A percentile compares a stretch with the other conserved stretches of the same genome.
Evolutionary conservation across 2,329 filamentous ascomycete species (phyloP).

Genomic region (Cladophialophora chaetospira): DNA sequence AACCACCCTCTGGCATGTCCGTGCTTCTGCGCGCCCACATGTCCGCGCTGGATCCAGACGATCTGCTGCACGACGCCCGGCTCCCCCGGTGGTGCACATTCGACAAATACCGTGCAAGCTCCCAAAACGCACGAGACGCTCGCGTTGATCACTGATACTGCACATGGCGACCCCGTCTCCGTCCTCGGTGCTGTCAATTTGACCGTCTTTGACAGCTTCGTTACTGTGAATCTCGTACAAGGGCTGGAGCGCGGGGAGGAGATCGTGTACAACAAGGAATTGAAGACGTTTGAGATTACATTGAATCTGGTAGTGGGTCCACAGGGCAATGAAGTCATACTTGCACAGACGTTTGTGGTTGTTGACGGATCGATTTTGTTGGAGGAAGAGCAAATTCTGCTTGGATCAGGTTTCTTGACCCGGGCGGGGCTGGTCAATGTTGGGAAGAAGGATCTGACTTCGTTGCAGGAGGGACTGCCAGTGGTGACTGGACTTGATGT

Average conservation of each 20-base stretch:
- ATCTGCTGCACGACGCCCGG: slow-evolving; percentile 23
- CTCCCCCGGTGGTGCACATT: too few species aligned
- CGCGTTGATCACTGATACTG: slow-evolving; percentile 13
- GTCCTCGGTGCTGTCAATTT: slow-evolving; percentile 19
- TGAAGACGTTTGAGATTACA: slow-evolving; percentile 84
- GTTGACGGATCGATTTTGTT: slow-evolving; percentile 21
- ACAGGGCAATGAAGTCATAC: slow-evolving; percentile 82
- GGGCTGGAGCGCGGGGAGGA: slow-evolving; percentile 17
- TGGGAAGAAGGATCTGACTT: slow-evolving; percentile 6
- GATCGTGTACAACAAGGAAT: slow-evolving; percentile 4
- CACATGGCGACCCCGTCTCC: slow-evolving; percentile 11
- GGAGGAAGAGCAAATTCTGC: slow-evolving; percentile 22
- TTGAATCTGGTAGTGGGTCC: slow-evolving; percentile 84
- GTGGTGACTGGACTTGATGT: slow-evolving; percentile 37
- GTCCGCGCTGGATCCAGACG: slow-evolving; percentile 20
- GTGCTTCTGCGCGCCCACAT: slow-evolving; percentile 15
- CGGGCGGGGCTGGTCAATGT: slow-evolving; percentile 1
- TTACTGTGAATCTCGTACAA: slow-evolving; percentile 26
- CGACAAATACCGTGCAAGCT: neutral
- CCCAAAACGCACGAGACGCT: slow-evolving; percentile 6
- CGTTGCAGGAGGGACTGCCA: slow-evolving; percentile 11
- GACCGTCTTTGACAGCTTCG: slow-evolving; percentile 21
- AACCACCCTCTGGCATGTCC: slow-evolving; percentile 7
- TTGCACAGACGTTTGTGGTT: slow-evolving; percentile 27
- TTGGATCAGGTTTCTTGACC: slow-evolving; percentile 17